Evolutionary conservation across 2,329 filamentous ascomycete species (phyloP), one percentile per base, ranked within the genome.

Genomic region (Colletotrichum sublineola): DNA sequence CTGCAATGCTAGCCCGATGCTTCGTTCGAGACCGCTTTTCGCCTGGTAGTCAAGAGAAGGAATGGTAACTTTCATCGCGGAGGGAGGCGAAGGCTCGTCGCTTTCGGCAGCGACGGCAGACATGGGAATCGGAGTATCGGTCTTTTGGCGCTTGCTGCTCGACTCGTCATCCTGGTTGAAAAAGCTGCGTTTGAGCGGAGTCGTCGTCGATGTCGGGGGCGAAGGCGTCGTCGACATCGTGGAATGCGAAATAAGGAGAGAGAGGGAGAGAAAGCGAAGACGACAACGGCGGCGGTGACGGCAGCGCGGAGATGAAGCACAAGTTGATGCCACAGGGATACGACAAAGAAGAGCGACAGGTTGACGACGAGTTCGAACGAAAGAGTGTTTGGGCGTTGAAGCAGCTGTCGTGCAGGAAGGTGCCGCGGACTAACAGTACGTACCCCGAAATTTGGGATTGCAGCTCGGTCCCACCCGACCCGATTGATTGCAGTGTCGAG

Each of bases 1-100:
- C 53, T 87, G 80, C 38, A 92, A 79, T 3, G 85, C 85, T 68
- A 91, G 78, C 0, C 85, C 86, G 68, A 92, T 87, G 14, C 88
- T 87, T 63, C 89, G 86, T 57, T 86, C 84, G 36, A 92, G 81
- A 1, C 86, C 83, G 52, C 78, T 77, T 63, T 83, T 80, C n/a
- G 81, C 79, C 72, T 81, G 75, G 53, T 79, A 79, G 29, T 81
- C 79, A 9, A 77, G 76, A 38, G 76, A 79, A 36, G 78, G 78
- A 29, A 75, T 63, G 24, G 38, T 62, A 48, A 75, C 60, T 38
- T 73, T 62, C 36, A 48, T 62, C 31, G 67, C 63, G 55, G 38
- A 40, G 33, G 57, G 48, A n/a, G 15, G 48, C 14, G 11, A 42
- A 11, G 31, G 46, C 40, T 64, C 69, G 36, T 48, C 29, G 36